Percentiles rank a stretch among this genome's conserved stretches.
Evolutionary conservation across 1,284 basidiomycete species (phyloP).

Genomic region (Athelia sp.): DNA sequence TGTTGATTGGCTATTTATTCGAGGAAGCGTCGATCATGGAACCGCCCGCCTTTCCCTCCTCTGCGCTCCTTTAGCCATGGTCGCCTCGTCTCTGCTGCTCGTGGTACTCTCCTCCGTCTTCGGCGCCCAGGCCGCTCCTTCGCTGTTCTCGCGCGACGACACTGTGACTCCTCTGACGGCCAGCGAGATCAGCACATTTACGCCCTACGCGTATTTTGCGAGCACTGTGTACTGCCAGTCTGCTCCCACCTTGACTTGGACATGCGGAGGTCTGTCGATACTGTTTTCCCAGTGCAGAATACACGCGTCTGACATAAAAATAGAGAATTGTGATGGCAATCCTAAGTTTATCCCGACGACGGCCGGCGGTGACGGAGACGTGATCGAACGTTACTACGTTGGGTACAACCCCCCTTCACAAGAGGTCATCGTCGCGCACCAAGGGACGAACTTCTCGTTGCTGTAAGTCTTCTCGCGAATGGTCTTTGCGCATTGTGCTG

Average conservation of each 20-base stretch:
- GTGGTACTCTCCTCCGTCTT: too few relatives aligned
- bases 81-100: neutral
- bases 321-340: conserved; percentile 50
- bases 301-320: conserved; percentile 6
- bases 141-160: too few relatives aligned
- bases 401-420: conserved; percentile 36
- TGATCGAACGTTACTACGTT: conserved; percentile 47
- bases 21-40: too few relatives aligned
- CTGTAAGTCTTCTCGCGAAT: conserved; percentile 27
- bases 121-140: too few relatives aligned
- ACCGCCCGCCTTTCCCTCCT: too few relatives aligned
- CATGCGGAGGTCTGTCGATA: conserved; percentile 43
- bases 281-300: neutral
- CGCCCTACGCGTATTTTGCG: conserved; percentile 50
- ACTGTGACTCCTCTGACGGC: conserved; percentile 34
- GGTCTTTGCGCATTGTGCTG: too few relatives aligned
- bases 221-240: conserved; percentile 50
- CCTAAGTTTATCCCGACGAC: conserved; percentile 49
- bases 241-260: conserved; percentile 42
- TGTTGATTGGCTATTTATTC: too few relatives aligned
- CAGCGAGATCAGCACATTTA: conserved; percentile 40
- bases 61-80: too few relatives aligned
- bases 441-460: conserved; percentile 43
- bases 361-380: conserved; percentile 52
- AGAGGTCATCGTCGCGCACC: conserved; percentile 45